Percentiles rank a stretch among this genome's conserved stretches.
Evolutionary conservation across 75 land plant species (phyloP).

Genomic region (Sequoiadendron giganteum): DNA sequence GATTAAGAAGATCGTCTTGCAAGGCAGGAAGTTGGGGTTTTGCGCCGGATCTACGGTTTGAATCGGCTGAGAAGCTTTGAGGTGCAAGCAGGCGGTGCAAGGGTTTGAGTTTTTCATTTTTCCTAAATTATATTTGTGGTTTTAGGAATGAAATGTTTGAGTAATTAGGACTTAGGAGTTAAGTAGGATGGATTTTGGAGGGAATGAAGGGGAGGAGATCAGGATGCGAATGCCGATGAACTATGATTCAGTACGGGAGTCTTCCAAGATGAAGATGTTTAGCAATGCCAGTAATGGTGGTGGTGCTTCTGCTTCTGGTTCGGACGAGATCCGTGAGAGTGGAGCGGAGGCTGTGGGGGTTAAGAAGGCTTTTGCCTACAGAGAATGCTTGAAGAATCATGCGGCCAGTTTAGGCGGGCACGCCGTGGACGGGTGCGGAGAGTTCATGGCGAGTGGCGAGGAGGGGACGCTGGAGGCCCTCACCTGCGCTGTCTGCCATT

Average conservation of each 20-base stretch:
- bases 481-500: conserved; percentile 36
- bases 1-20: not conserved
- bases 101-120: not conserved
- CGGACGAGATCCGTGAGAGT: conserved; percentile 27
- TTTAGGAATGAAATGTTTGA: not conserved
- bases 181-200: not conserved
- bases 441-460: conserved; percentile 41
- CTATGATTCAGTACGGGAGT: conserved; percentile 22
- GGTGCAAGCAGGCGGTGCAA: not conserved
- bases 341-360: not conserved
- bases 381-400: conserved; percentile 47
- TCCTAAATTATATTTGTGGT: not conserved
- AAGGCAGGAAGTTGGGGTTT: not conserved
- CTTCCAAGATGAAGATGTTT: conserved; percentile 17
- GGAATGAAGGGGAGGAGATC: not conserved
- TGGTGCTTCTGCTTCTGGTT: conserved; percentile 15
- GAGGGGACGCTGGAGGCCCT: conserved; percentile 36
- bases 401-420: conserved; percentile 44
- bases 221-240: conserved; percentile 26
- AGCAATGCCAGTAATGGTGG: conserved; percentile 21
- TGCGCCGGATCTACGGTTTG: not conserved
- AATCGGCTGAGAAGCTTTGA: not conserved
- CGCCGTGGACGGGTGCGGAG: conserved; percentile 46
- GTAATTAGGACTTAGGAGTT: not conserved
- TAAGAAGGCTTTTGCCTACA: conserved; percentile 19